Evolutionary conservation across 2,329 filamentous ascomycete genomes (phyloP).

Genomic region (Cordyceps militaris): DNA sequence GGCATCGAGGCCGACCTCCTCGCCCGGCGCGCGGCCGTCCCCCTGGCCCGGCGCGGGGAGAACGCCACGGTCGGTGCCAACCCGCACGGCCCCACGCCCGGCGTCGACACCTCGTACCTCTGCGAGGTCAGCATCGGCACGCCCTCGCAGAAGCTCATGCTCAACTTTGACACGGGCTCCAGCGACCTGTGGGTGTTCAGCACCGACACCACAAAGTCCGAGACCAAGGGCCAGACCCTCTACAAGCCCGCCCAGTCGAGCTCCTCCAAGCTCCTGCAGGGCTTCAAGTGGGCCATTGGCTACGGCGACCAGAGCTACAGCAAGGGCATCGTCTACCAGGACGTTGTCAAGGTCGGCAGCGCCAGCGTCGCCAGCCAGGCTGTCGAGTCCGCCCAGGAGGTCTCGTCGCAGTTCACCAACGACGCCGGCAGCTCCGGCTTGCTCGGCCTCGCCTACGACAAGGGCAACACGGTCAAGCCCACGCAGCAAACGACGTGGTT

Average conservation of each 20-base stretch:
- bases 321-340: constrained; percentile 36
- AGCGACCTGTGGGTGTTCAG: constrained; percentile 41
- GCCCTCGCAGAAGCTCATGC: constrained; percentile 31
- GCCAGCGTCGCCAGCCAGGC: constrained; percentile 35
- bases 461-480: constrained; percentile 36
- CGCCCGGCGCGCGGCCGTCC: background rate
- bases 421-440: constrained; percentile 37
- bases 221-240: constrained; percentile 33
- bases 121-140: constrained; percentile 29
- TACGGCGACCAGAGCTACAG: constrained; percentile 39
- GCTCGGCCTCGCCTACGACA: constrained; percentile 37
- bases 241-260: constrained; percentile 33
- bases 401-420: constrained; percentile 33
- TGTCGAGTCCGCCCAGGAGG: constrained; percentile 35
- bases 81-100: background rate
- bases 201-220: constrained; percentile 30
- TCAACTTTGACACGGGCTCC: constrained; percentile 38
- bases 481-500: constrained; percentile 37
- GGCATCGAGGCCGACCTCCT: background rate
- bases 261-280: constrained; percentile 29
- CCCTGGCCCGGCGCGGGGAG: background rate
- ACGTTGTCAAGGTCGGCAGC: constrained; percentile 35
- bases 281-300: constrained; percentile 34
- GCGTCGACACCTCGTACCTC: constrained; percentile 10
- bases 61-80: constrained; percentile 5